phyloP scores from a whole-genome alignment of 176 grass and related monocot genomes.

The Bromus sterilis region DNA sequence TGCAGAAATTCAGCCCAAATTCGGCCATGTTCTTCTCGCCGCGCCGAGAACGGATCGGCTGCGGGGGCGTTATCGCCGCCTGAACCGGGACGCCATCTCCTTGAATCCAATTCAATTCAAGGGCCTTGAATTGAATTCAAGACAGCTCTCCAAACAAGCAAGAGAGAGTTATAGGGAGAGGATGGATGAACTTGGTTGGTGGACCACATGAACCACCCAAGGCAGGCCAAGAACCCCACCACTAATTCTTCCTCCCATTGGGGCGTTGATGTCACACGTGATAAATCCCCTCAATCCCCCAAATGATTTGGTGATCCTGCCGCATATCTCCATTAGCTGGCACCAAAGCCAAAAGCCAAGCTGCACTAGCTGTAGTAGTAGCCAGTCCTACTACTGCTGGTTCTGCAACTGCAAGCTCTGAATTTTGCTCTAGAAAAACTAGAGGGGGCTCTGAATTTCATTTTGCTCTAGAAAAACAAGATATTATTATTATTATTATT shows the following conservation, averaged over 20 bases:
- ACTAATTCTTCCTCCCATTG: constrained; percentile 30
- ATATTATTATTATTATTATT: too few relatives aligned
- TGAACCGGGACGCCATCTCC: background rate
- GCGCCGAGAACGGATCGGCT: background rate
- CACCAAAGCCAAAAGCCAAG: background rate
- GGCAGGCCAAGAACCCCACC: constrained; percentile 17
- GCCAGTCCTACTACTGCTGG: background rate
- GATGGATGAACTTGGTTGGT: constrained; percentile 19
- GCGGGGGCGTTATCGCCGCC: background rate
- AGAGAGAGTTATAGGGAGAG: background rate
- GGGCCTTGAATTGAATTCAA: background rate
- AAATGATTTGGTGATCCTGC: constrained; percentile 38
- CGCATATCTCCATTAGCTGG: constrained; percentile 20
- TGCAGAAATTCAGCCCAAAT: background rate
- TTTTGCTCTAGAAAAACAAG: background rate
- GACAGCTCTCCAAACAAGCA: constrained; percentile 9
- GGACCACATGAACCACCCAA: constrained; percentile 40
- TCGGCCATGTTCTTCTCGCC: background rate
- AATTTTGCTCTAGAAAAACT: background rate
- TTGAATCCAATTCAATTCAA: background rate
- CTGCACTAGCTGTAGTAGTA: background rate
- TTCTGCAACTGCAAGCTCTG: background rate
- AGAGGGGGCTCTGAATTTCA: background rate
- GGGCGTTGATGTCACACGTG: constrained; percentile 45
- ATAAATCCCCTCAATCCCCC: constrained; percentile 38